phyloP scores from a whole-genome alignment of 768 basidiomycete genomes.

The Filobasidium floriforme region DNA sequence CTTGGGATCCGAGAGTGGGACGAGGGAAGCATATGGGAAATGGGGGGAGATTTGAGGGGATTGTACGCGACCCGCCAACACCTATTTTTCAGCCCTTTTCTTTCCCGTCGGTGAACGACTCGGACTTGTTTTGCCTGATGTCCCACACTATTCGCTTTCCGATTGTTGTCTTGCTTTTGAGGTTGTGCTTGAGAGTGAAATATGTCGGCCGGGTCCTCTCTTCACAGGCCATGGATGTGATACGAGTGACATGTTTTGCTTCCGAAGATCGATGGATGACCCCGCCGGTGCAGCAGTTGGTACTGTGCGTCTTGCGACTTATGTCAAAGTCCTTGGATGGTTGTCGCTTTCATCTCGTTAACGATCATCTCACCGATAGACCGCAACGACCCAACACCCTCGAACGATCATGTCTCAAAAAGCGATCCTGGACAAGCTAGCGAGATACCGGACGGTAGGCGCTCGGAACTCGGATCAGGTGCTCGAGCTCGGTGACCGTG shows the following conservation, averaged over 20 bases:
- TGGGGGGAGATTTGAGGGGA: not conserved
- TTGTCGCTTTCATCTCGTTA: no score
- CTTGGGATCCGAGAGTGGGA: not conserved
- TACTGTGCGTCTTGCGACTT: no score
- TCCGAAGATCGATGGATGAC: no score
- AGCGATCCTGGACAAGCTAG: constrained; percentile 28
- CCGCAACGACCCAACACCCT: not conserved
- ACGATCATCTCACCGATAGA: no score
- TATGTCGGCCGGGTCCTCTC: no score
- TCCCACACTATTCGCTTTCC: not conserved
- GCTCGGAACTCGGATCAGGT: constrained; percentile 39
- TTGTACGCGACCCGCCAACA: not conserved
- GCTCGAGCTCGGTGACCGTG: constrained; percentile 29
- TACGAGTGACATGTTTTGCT: no score
- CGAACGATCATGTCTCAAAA: constrained; percentile 5
- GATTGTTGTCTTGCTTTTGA: not conserved
- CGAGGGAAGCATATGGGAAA: not conserved
- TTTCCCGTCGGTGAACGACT: not conserved
- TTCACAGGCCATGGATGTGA: no score
- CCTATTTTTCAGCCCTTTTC: not conserved
- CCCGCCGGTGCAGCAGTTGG: no score
- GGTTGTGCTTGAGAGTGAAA: no score
- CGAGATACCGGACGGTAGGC: constrained; percentile 36
- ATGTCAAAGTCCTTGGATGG: no score
- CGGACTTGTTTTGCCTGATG: not conserved